phyloP scores from a whole-genome alignment of 1,139 yeast genomes.

The Blastobotrys persicus region DNA sequence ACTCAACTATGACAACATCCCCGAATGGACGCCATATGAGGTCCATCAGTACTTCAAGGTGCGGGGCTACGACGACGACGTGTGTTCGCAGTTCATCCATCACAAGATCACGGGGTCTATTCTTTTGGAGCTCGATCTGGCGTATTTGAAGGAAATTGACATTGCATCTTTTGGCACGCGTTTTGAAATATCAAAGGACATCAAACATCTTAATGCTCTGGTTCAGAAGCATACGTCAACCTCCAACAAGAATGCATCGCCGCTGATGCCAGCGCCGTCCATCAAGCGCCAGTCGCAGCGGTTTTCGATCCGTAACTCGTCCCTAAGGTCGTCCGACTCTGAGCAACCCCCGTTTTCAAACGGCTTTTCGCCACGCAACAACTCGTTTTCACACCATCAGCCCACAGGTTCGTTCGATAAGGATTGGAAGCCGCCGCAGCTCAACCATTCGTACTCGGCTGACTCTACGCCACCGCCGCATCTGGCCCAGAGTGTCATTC shows the following conservation, averaged over 20 bases:
- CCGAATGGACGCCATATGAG: constrained; percentile 79
- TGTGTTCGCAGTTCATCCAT: constrained; percentile 74
- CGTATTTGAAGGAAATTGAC: constrained; percentile 85
- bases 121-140: constrained; percentile 76
- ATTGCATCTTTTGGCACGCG: constrained; percentile 93
- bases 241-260: neutral
- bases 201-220: constrained; percentile 55
- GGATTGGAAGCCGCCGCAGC: constrained; percentile 28
- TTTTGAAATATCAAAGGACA: constrained; percentile 86
- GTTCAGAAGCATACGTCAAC: constrained; percentile 13
- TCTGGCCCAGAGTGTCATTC: constrained; percentile 1
- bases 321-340: constrained; percentile 12
- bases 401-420: constrained; percentile 26
- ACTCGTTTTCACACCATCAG: neutral
- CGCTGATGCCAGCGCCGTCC: constrained; percentile 15
- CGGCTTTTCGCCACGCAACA: neutral
- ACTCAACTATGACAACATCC: constrained; percentile 24
- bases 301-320: constrained; percentile 16
- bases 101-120: constrained; percentile 90
- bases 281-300: constrained; percentile 14
- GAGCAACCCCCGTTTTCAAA: constrained; percentile 10
- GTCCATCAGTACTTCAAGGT: constrained; percentile 74
- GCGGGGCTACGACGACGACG: constrained; percentile 68
- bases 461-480: neutral
- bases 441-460: constrained; percentile 8